Conservation (phyloP, 148 eudicot genomes). For the Diospyros kaki region DNA sequence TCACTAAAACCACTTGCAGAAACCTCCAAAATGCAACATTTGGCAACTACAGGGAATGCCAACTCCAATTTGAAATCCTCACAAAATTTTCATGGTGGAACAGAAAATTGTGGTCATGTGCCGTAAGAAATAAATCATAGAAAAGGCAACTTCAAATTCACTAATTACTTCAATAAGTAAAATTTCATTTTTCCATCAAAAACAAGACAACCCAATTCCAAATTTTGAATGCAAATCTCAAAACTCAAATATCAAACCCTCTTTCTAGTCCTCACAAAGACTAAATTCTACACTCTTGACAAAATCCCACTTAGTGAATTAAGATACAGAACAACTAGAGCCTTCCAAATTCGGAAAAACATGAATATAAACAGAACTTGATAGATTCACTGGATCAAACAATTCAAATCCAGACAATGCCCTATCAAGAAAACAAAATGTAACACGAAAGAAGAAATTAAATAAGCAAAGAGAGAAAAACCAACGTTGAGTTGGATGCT, state of each 20-base stretch:
- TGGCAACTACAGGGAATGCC: constrained; percentile 27
- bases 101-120: constrained; percentile 16
- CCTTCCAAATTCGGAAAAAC: background rate
- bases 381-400: too few species aligned
- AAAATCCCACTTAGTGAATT: constrained; percentile 14
- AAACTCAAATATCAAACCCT: constrained; percentile 1
- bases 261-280: background rate
- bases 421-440: background rate
- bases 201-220: constrained; percentile 27
- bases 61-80: constrained; percentile 17
- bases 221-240: constrained; percentile 23
- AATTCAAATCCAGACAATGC: background rate
- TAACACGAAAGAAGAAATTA: background rate
- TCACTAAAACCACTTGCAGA: constrained; percentile 12
- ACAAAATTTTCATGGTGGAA: constrained; percentile 22
- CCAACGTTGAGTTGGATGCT: background rate
- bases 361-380: constrained; percentile 5
- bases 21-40: constrained; percentile 25
- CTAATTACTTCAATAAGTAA: background rate
- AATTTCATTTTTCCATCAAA: background rate
- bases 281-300: background rate
- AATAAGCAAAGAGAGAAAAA: background rate
- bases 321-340: constrained; percentile 8
- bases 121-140: background rate
- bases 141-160: constrained; percentile 15